Evolutionary conservation across 306 rosid genomes (phyloP), one percentile per base, ranked within the genome.

Genomic region (Parietaria judaica): DNA sequence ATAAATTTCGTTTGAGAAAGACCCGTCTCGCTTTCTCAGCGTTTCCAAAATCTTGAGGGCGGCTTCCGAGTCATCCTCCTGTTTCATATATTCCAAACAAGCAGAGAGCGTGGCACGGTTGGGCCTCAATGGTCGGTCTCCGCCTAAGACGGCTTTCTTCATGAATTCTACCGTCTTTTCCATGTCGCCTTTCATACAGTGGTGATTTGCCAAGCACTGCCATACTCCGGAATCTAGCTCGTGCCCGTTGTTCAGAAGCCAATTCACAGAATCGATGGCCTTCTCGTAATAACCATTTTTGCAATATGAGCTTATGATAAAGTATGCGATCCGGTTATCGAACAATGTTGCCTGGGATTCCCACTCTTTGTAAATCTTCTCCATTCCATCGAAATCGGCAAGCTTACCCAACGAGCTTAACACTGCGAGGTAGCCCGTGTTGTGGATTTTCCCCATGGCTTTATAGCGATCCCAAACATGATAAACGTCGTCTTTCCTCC

Each of bases 361-460:
- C 94, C 90, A 83, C 50, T 85, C 90, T 69, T 72, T 75, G 71
- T 77, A 54, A 51, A 88, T 72, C 72, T 61, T 76, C 75, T 85
- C 94, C 3, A 84, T 79, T 14, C 88, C 83, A 36, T 78, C 83
- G 38, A 83, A 69, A 74, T 85, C 86, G 73, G 68, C 82, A 50
- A 88, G 72, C 80, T 77, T 85, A 72, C 79, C 49, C n/a, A 85
- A 74, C 14, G 96, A 81, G 66, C 76, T 77, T 46, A 88, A 6
- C 72, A 83, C 74, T 44, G 78, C 54, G 56, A 74, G 10, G 75
- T 83, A 88, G 61, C 83, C 84, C 1, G 72, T 38, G 55, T 69
- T 66, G 60, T 4, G 16, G 54, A 43, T 7, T 34, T 16, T 53
- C 3, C 48, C 66, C 54, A 70, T 6, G 17, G 23, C 52, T 58